Evolutionary conservation across 352 stramenopile genomes (phyloP).

Genomic region (Globisporangium paroecandrum): DNA sequence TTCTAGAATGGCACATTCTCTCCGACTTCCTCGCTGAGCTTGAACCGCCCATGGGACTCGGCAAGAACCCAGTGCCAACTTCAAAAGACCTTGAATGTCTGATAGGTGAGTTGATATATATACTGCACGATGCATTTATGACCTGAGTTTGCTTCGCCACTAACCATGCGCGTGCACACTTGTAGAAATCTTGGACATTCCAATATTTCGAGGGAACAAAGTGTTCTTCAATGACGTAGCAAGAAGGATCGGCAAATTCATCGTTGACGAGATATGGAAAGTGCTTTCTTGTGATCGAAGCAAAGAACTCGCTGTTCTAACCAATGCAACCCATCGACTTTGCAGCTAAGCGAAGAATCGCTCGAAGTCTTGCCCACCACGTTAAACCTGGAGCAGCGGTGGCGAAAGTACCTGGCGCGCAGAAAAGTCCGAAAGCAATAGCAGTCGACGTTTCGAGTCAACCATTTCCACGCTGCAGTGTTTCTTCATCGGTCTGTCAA

Average conservation of each 20-base stretch:
- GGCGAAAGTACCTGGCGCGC: conserved; percentile 45
- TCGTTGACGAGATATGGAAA: conserved; percentile 46
- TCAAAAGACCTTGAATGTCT: conserved; percentile 44
- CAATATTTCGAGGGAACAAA: conserved; percentile 56
- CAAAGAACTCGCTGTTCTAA: not conserved
- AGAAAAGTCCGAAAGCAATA: conserved; percentile 58
- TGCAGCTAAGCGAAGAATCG: conserved; percentile 49
- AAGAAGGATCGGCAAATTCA: conserved; percentile 49
- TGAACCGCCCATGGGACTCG: conserved; percentile 67
- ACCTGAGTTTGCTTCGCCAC: not conserved
- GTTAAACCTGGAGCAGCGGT: conserved; percentile 56
- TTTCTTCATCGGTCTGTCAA: conserved; percentile 52
- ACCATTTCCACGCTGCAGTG: conserved; percentile 47
- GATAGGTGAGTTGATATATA: conserved; percentile 30
- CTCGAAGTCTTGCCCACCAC: conserved; percentile 41
- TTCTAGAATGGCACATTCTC: conserved; percentile 69
- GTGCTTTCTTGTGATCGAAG: not conserved
- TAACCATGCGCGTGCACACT: too few species aligned
- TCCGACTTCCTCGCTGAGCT: conserved; percentile 61
- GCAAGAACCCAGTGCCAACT: conserved; percentile 26
- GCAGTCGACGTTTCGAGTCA: conserved; percentile 41
- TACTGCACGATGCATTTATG: not conserved
- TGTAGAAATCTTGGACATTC: conserved; percentile 47
- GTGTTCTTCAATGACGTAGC: conserved; percentile 70
- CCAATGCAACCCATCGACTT: too few species aligned